Conservation (phyloP, 2,329 filamentous ascomycete species). For the Xylariales sp. region DNA sequence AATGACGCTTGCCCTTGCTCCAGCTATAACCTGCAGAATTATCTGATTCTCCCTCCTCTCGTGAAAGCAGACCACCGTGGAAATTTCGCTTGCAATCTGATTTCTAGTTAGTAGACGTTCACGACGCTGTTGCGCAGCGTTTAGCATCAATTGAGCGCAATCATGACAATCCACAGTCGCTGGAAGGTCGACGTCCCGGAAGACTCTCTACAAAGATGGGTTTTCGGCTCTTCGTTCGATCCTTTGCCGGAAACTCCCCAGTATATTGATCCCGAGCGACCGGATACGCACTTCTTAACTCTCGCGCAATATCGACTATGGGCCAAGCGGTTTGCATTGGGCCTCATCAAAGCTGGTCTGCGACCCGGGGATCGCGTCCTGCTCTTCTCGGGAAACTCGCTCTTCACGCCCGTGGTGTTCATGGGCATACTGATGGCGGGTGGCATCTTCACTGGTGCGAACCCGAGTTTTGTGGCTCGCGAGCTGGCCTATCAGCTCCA, state of each 20-base stretch:
- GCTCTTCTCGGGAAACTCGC: constrained; percentile 67
- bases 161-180: constrained; percentile 19
- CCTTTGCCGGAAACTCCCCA: constrained; percentile 37
- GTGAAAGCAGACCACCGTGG: too few relatives aligned
- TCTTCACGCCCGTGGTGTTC: constrained; percentile 68
- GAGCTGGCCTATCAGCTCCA: constrained; percentile 73
- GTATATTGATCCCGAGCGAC: constrained; percentile 62
- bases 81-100: too few relatives aligned
- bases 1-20: too few relatives aligned
- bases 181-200: constrained; percentile 39
- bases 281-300: constrained; percentile 64
- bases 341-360: constrained; percentile 60
- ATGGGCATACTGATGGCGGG: constrained; percentile 74
- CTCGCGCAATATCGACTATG: constrained; percentile 62
- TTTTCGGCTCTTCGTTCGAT: constrained; percentile 44
- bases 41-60: too few relatives aligned
- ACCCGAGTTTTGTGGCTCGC: constrained; percentile 63
- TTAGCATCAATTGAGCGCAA: not conserved
- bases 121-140: too few relatives aligned
- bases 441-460: constrained; percentile 73
- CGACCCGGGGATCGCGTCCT: constrained; percentile 66
- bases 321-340: constrained; percentile 67
- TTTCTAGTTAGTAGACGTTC: too few relatives aligned
- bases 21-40: too few relatives aligned
- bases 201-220: constrained; percentile 50